Percentiles rank a stretch among this genome's conserved stretches.
Conservation (phyloP, 148 eudicot species). For the Rhododendron griersonianum region DNA sequence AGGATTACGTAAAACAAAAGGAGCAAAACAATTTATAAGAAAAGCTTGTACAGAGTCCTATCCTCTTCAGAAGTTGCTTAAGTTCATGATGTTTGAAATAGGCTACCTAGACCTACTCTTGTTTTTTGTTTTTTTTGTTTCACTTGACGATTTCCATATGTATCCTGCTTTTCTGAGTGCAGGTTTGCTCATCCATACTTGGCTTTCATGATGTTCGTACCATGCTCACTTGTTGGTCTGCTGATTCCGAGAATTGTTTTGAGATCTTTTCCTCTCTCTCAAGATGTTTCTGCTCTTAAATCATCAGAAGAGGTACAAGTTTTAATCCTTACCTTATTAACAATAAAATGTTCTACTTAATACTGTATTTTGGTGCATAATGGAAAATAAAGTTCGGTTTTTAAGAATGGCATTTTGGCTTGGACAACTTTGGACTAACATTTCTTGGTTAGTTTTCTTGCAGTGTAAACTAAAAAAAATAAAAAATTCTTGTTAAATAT, state of each 20-base stretch:
- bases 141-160: background rate
- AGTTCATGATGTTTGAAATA: background rate
- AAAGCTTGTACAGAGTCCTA: background rate
- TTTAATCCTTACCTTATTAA: background rate
- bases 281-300: conserved; percentile 36
- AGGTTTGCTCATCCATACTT: conserved; percentile 87
- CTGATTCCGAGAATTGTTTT: conserved; percentile 62
- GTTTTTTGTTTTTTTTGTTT: background rate
- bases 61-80: background rate
- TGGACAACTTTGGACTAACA: background rate
- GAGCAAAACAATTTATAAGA: background rate
- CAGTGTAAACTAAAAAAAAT: background rate
- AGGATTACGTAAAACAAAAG: background rate
- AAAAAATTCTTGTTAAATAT: background rate
- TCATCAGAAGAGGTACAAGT: conserved; percentile 52
- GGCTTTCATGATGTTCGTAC: conserved; percentile 90
- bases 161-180: conserved; percentile 16
- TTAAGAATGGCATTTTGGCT: background rate
- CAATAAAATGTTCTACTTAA: background rate
- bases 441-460: background rate
- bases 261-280: conserved; percentile 46
- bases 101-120: background rate
- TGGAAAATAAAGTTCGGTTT: background rate
- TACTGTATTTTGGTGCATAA: background rate
- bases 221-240: conserved; percentile 80